Conservation (phyloP, 805 yeast genomes). For the Candida multigemmis region DNA sequence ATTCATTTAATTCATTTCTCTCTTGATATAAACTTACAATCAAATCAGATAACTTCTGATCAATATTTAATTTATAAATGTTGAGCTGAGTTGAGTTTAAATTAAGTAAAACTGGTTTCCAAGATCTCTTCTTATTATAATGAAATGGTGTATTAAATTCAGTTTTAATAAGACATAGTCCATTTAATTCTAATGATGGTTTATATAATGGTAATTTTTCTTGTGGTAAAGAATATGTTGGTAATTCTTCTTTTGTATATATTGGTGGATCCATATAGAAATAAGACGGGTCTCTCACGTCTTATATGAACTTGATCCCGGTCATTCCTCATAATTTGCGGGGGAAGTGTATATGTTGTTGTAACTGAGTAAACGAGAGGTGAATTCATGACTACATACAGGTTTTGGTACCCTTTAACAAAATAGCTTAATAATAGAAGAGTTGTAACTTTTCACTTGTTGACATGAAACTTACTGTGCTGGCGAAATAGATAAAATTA, state of each 20-base stretch:
- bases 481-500: no score
- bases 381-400: no score
- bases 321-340: no score
- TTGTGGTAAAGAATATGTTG: constrained; percentile 11
- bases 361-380: no score
- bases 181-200: constrained; percentile 23
- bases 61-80: constrained; percentile 16
- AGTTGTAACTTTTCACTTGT: no score
- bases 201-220: constrained; percentile 21
- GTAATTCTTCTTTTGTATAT: constrained; percentile 4
- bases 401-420: no score
- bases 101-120: constrained; percentile 31
- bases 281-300: no score
- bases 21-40: constrained; percentile 22
- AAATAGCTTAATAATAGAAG: no score
- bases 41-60: constrained; percentile 10
- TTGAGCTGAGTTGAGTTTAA: constrained; percentile 31
- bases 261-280: no score
- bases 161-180: constrained; percentile 21
- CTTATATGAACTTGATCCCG: no score
- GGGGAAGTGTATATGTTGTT: no score
- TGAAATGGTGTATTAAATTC: constrained; percentile 32
- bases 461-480: no score
- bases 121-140: constrained; percentile 13
- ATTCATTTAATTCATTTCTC: constrained; percentile 14